Base-by-base conservation (phyloP, 768 basidiomycete genomes). In the Myochromella boudieri region DNA sequence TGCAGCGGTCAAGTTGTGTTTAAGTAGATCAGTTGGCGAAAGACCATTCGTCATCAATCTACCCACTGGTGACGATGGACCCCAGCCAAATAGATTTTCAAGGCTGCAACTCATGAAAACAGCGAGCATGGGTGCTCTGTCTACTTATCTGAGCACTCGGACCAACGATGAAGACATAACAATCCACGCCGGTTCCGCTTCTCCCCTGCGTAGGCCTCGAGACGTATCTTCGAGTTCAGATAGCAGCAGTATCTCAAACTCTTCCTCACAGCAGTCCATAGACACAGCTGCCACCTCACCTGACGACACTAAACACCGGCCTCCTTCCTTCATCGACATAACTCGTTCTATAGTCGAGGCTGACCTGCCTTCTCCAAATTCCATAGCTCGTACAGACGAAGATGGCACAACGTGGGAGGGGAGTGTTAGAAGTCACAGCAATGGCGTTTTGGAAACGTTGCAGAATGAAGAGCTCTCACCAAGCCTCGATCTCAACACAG, bases 1-100 rank as follows among this genome's bases (percentile, higher is more conserved):
- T 32, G 78, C 84, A 6, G 82, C 90, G 20, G 90, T 95, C 55
- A 91, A 87, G 67, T 77, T 85, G 50, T 94, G 91, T 60, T 66
- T 95, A 45, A 81, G 76, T 60, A 77, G 84, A 41, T 72, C 84
- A 17, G 65, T 75, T 10, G 76, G 77, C 32, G 84, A 85, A 57
- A 73, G 75, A 29, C 77, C 82, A 8, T 84, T 87, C 60, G 65
- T 87, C 51, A 75, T 87, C 62, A 77, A 82, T 53, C 66, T 86
- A 21, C 86, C 85, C 14, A 67, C 64, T 18, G 75, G 72, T 18
- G 75, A 80, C 48, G 64, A 74, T 36, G 72, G 68, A 37, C 60
- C 70, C 34, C 62, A 66, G 15, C 57, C 72, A 28, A 75, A 68
- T 62, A 76, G 73, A 57, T 74, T 78, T 56, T 66, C 75, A 15